Evolutionary conservation across 208 protist genomes (phyloP).

Genomic region (Wallacemonas sp.): DNA sequence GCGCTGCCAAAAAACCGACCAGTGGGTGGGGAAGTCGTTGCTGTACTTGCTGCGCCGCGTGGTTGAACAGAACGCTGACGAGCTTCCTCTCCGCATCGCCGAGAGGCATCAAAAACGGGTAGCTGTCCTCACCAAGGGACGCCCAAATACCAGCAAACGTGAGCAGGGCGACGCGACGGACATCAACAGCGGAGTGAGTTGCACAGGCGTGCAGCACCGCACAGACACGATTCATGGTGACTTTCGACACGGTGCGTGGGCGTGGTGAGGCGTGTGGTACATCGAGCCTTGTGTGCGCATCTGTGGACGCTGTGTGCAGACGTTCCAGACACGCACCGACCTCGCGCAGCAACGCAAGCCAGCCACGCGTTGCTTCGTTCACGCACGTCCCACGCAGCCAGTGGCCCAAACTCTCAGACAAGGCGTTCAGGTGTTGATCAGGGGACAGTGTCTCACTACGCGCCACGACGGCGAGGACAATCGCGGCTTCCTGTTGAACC

Average conservation of each 20-base stretch:
- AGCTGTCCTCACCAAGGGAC: constrained; percentile 24
- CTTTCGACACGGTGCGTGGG: constrained; percentile 20
- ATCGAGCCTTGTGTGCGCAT: too few species aligned
- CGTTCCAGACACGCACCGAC: constrained; percentile 42
- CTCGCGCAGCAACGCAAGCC: constrained; percentile 49
- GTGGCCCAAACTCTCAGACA: constrained; percentile 39
- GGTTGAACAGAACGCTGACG: constrained; percentile 48
- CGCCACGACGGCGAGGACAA: constrained; percentile 27
- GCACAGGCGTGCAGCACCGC: constrained; percentile 25
- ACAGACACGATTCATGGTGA: constrained; percentile 36
- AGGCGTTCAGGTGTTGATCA: constrained; percentile 41
- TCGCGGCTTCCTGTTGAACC: constrained; percentile 53
- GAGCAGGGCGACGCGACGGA: constrained; percentile 28
- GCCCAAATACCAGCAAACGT: constrained; percentile 34
- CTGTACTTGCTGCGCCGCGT: neutral
- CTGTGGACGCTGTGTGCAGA: neutral
- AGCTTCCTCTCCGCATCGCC: constrained; percentile 49
- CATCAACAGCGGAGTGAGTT: constrained; percentile 37
- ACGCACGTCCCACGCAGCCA: constrained; percentile 34
- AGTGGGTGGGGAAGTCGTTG: neutral
- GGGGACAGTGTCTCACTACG: constrained; percentile 9
- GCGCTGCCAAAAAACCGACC: neutral
- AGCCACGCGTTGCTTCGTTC: constrained; percentile 40
- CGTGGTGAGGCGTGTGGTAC: too few species aligned
- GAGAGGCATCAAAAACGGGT: constrained; percentile 47